Conservation (phyloP, 2,329 filamentous ascomycete species). For the Pseudogymnoascus pannorum region DNA sequence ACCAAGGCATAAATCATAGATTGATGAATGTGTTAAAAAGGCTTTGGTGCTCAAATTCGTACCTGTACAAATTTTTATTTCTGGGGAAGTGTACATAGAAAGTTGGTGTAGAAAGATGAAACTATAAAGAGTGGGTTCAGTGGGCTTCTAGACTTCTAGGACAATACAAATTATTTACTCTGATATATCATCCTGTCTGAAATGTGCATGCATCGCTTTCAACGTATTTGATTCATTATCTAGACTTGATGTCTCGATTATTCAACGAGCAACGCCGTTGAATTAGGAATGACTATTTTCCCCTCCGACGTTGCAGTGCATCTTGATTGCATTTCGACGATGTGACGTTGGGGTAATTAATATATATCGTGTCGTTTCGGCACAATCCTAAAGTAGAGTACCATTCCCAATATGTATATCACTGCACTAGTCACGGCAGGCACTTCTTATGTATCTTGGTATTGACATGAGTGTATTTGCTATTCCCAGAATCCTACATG, state of each 20-base stretch:
- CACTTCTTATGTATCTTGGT: background rate
- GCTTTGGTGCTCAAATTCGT: background rate
- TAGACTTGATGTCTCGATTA: background rate
- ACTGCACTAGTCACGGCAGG: background rate
- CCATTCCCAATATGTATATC: no score
- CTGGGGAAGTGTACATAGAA: slow-evolving; percentile 6
- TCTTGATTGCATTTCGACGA: background rate
- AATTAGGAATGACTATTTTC: slow-evolving; percentile 1
- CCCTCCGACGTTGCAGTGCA: slow-evolving; percentile 3
- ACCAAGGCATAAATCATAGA: background rate
- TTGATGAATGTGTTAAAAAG: background rate
- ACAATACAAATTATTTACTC: slow-evolving; percentile 5
- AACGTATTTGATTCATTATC: background rate
- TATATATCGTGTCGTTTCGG: background rate
- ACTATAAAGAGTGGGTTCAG: slow-evolving; percentile 1
- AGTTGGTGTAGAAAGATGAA: background rate
- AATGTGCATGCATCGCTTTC: background rate
- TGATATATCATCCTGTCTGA: background rate
- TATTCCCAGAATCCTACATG: background rate
- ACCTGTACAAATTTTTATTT: slow-evolving; percentile 9
- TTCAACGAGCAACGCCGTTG: background rate
- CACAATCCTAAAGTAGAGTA: background rate
- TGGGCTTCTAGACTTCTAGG: slow-evolving; percentile 1
- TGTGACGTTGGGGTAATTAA: background rate
- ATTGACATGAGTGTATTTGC: background rate